Evolutionary conservation across 2,329 filamentous ascomycete genomes (phyloP).

Genomic region (Fusarium sp.): DNA sequence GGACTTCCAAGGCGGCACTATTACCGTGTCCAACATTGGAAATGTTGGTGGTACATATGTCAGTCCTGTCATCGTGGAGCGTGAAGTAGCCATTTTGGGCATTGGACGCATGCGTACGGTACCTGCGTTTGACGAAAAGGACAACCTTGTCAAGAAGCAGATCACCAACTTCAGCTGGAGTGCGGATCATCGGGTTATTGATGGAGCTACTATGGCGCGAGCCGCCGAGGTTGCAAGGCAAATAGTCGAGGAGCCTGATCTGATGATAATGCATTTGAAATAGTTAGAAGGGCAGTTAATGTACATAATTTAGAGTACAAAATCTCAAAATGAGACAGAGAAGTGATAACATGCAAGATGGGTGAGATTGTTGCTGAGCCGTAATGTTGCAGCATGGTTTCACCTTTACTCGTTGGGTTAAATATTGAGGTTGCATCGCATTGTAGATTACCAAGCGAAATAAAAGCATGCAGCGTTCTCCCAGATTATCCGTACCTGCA

Average conservation of each 20-base stretch:
- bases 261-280: constrained; percentile 86
- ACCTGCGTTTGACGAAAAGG: constrained; percentile 79
- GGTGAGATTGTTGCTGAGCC: constrained; percentile 6
- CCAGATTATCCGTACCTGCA: constrained; percentile 1
- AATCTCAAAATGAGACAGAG: constrained; percentile 4
- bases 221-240: constrained; percentile 86
- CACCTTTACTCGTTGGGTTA: not conserved
- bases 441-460: not conserved
- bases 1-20: constrained; percentile 89
- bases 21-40: constrained; percentile 97
- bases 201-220: constrained; percentile 94
- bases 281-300: constrained; percentile 58
- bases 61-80: constrained; percentile 90
- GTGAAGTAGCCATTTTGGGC: constrained; percentile 92
- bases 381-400: constrained; percentile 7
- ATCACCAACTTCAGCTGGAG: constrained; percentile 96
- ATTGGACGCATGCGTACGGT: constrained; percentile 85
- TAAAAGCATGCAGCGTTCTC: not conserved
- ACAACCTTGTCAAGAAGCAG: constrained; percentile 79
- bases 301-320: constrained; percentile 29
- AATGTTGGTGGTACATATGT: constrained; percentile 95
- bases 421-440: not conserved
- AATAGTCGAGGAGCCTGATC: constrained; percentile 87
- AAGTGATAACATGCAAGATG: not conserved
- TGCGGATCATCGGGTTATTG: constrained; percentile 93